Percentiles rank a stretch among this genome's conserved stretches.
Conservation (phyloP, 2,329 filamentous ascomycete species). For the Chalaropsis thielavioides region DNA sequence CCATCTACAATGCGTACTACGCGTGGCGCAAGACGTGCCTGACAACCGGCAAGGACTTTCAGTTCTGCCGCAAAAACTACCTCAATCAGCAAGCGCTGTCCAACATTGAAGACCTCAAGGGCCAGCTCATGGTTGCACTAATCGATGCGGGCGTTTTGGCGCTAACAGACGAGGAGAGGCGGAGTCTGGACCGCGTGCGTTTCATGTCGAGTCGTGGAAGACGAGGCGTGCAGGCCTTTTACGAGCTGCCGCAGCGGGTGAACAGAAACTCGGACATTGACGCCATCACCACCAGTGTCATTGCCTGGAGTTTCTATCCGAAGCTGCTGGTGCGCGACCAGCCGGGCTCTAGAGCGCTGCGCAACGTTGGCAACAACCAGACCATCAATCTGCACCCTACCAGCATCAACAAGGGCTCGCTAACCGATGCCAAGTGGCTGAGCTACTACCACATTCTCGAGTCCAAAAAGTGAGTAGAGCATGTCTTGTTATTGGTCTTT, state of each 20-base stretch:
- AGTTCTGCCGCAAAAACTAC: slow-evolving; percentile 92
- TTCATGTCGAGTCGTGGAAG: slow-evolving; percentile 38
- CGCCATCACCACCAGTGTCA: slow-evolving; percentile 60
- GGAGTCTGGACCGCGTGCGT: slow-evolving; percentile 52
- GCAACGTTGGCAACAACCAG: slow-evolving; percentile 89
- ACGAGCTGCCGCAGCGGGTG: slow-evolving; percentile 62
- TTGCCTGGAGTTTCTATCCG: slow-evolving; percentile 91
- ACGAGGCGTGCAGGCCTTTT: slow-evolving; percentile 54
- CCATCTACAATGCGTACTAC: slow-evolving; percentile 83
- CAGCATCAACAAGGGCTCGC: slow-evolving; percentile 67
- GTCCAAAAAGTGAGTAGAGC: slow-evolving; percentile 50
- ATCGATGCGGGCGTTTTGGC: slow-evolving; percentile 73
- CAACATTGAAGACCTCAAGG: slow-evolving; percentile 92
- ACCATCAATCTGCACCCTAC: slow-evolving; percentile 73
- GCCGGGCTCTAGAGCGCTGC: slow-evolving; percentile 55
- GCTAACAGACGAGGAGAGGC: slow-evolving; percentile 58
- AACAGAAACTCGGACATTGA: slow-evolving; percentile 71
- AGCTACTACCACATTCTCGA: slow-evolving; percentile 98
- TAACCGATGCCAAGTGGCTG: slow-evolving; percentile 56
- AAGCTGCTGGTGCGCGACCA: slow-evolving; percentile 74
- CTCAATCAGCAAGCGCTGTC: slow-evolving; percentile 74
- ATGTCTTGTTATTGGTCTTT: neutral
- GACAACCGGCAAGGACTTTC: slow-evolving; percentile 57
- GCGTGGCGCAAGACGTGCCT: slow-evolving; percentile 76
- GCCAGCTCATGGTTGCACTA: slow-evolving; percentile 71